Evolutionary conservation across 331 rosid genomes (phyloP).

Genomic region (Dryas integrifolia): DNA sequence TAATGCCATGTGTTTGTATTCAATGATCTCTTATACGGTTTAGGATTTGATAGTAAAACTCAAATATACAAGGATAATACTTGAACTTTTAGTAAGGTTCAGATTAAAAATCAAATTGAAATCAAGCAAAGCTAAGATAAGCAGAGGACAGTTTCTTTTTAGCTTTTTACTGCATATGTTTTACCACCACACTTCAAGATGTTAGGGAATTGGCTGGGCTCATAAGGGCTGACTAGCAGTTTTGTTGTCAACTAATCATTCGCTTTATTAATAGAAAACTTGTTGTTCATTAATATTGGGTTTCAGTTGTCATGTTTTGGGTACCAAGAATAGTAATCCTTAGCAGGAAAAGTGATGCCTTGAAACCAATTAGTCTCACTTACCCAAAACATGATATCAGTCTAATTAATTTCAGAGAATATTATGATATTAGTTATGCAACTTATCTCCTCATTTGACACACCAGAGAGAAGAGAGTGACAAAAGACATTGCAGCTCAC

Average conservation of each 20-base stretch:
- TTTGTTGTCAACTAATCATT: neutral
- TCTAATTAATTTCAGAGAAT: neutral
- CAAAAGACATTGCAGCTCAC: neutral
- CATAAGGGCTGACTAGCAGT: neutral
- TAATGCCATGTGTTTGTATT: neutral
- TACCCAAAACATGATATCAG: neutral
- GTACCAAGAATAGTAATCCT: no score
- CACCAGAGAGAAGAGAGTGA: neutral
- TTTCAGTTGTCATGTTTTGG: no score
- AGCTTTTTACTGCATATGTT: neutral
- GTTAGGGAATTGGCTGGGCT: no score
- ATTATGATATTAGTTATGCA: neutral
- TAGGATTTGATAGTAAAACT: neutral
- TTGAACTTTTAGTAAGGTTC: neutral
- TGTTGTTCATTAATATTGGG: neutral
- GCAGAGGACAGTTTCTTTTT: no score
- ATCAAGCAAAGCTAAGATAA: no score
- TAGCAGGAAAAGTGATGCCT: neutral
- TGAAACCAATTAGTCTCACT: neutral
- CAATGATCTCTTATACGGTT: neutral
- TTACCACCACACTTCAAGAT: neutral
- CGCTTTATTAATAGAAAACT: neutral
- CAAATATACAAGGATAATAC: neutral
- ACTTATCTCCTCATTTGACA: neutral
- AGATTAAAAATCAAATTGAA: no score